phyloP scores from a whole-genome alignment of 768 basidiomycete genomes.

The Tulasnella sp. region DNA sequence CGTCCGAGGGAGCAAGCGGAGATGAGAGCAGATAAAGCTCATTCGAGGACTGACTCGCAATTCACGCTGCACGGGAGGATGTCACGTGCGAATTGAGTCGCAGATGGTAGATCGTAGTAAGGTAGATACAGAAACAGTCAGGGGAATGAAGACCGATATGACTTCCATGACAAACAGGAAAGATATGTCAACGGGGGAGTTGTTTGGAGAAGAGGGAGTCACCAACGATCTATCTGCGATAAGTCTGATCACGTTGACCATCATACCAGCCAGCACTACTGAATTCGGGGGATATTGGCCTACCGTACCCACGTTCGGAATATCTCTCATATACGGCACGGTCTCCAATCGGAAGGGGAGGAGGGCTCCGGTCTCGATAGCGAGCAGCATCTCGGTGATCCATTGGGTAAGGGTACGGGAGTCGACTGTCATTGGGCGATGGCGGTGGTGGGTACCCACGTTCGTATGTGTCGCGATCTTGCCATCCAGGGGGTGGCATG shows the following conservation, averaged over 20 bases:
- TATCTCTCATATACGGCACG: not conserved
- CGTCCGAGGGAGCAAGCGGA: not conserved
- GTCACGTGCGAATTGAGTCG: conserved; percentile 6
- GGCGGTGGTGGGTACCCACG: not conserved
- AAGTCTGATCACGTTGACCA: no score
- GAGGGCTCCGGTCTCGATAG: not conserved
- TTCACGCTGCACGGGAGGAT: conserved; percentile 1
- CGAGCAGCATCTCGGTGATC: not conserved
- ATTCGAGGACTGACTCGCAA: conserved; percentile 13
- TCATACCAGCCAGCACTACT: no score
- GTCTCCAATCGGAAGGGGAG: not conserved
- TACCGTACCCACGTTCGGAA: no score
- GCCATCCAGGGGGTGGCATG: conserved; percentile 4
- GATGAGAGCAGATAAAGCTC: conserved; percentile 14
- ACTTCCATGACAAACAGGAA: no score
- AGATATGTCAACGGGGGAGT: no score
- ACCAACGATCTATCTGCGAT: no score
- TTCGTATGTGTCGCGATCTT: not conserved
- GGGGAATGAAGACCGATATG: no score
- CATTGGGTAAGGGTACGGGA: not conserved
- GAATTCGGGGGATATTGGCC: no score
- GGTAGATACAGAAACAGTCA: no score
- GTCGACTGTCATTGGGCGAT: not conserved
- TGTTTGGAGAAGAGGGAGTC: no score
- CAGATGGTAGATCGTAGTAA: not conserved